Conservation (phyloP, 495 filamentous ascomycete species). For the Lasiosphaeria hispida region DNA sequence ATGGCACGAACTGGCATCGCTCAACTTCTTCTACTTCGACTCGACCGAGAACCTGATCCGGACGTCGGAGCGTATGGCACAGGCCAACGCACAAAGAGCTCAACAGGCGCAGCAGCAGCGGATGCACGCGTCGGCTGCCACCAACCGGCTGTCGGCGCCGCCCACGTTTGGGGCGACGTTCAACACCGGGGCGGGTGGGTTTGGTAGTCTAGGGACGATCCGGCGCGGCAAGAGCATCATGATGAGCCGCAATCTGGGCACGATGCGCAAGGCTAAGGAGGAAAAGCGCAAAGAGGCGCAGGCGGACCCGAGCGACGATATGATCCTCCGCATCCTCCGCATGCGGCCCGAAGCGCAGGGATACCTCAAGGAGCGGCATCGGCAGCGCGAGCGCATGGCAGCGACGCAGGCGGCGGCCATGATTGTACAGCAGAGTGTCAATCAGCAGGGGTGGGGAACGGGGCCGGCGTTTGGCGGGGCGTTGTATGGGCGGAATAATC, state of each 20-base stretch:
- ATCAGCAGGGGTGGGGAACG: slow-evolving; percentile 48
- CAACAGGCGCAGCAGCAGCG: slow-evolving; percentile 55
- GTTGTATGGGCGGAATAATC: slow-evolving; percentile 29
- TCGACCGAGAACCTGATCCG: slow-evolving; percentile 87
- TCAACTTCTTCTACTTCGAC: slow-evolving; percentile 99
- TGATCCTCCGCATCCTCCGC: slow-evolving; percentile 91
- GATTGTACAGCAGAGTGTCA: slow-evolving; percentile 91
- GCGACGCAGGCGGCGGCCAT: slow-evolving; percentile 87
- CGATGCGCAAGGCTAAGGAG: slow-evolving; percentile 92
- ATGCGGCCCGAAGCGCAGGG: slow-evolving; percentile 93
- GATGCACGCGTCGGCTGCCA: slow-evolving; percentile 34
- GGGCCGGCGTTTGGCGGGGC: slow-evolving; percentile 44
- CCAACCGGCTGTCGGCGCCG: slow-evolving; percentile 72
- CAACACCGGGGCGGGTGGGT: slow-evolving; percentile 30
- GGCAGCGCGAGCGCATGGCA: slow-evolving; percentile 90
- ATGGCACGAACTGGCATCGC: slow-evolving; percentile 91
- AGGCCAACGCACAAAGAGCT: slow-evolving; percentile 74
- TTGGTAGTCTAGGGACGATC: slow-evolving; percentile 70
- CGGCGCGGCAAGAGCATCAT: slow-evolving; percentile 89
- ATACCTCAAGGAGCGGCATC: slow-evolving; percentile 85
- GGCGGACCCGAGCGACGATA: slow-evolving; percentile 95
- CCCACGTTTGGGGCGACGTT: slow-evolving; percentile 48
- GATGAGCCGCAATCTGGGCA: slow-evolving; percentile 90
- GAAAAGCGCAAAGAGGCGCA: slow-evolving; percentile 94
- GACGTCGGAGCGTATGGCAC: slow-evolving; percentile 91